These are phyloP conservation scores for Tetrapisispora nanseiensis DNA, from an alignment of 805 yeast genomes.

Conservation along the genomic window DNA sequence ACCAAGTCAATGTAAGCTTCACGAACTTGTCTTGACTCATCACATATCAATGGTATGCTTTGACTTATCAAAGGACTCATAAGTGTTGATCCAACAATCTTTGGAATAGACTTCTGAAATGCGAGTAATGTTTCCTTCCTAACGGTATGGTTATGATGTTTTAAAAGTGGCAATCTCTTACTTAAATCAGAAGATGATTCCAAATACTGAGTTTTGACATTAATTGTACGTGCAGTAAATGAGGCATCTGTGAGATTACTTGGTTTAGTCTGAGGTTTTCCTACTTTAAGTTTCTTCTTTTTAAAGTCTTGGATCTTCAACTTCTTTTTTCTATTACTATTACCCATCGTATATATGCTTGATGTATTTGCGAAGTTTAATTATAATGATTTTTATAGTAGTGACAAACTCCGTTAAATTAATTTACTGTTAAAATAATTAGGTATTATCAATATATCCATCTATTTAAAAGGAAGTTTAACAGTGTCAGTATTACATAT, in stretches of 20 bases:
- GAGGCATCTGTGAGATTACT: constrained; percentile 79
- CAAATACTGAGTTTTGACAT: constrained; percentile 25
- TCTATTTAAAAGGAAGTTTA: neutral
- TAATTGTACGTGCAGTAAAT: constrained; percentile 52
- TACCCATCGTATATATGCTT: constrained; percentile 19
- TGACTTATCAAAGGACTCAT: constrained; percentile 26
- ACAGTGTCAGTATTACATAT: too few relatives aligned
- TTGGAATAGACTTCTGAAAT: constrained; percentile 43
- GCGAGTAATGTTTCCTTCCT: constrained; percentile 59
- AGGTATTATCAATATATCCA: too few relatives aligned
- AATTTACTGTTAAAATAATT: too few relatives aligned
- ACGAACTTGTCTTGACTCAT: constrained; percentile 58
- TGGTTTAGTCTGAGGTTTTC: constrained; percentile 65
- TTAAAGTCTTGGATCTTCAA: constrained; percentile 40
- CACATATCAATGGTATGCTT: constrained; percentile 33
- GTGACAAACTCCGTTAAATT: too few relatives aligned
- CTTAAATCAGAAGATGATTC: constrained; percentile 36
- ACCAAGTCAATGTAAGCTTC: constrained; percentile 42
- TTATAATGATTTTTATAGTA: neutral
- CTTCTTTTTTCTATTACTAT: constrained; percentile 29
- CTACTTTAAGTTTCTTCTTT: constrained; percentile 71
- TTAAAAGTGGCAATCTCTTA: constrained; percentile 57
- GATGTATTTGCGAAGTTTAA: neutral
- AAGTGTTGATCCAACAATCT: constrained; percentile 26
- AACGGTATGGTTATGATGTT: constrained; percentile 62